phyloP scores from a whole-genome alignment of 768 basidiomycete genomes.

The Hemileccinum rubropunctum region DNA sequence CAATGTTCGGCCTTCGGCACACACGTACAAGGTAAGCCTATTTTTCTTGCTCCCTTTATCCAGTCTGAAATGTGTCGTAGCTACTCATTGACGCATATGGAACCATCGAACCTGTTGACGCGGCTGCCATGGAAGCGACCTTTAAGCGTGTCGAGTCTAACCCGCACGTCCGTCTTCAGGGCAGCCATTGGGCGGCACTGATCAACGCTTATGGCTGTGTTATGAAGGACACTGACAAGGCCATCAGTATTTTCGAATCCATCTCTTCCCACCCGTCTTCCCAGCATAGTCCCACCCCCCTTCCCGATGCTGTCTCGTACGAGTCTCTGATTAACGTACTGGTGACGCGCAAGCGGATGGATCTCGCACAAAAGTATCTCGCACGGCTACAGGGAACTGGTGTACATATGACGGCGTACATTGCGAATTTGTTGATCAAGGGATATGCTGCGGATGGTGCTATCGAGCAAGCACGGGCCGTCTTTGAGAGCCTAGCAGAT shows the following conservation, averaged over 20 bases:
- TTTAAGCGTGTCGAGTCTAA: slow-evolving; percentile 58
- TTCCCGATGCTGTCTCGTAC: slow-evolving; percentile 82
- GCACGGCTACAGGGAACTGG: slow-evolving; percentile 56
- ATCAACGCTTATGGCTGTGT: slow-evolving; percentile 89
- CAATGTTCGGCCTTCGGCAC: slow-evolving; percentile 71
- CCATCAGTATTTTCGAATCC: slow-evolving; percentile 73
- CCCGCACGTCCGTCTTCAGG: slow-evolving; percentile 34
- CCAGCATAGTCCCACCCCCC: slow-evolving; percentile 20
- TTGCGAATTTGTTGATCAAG: slow-evolving; percentile 67
- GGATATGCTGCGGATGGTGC: slow-evolving; percentile 67
- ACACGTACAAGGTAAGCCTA: slow-evolving; percentile 87
- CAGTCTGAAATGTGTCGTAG: slow-evolving; percentile 33
- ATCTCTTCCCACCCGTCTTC: slow-evolving; percentile 57
- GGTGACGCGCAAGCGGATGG: slow-evolving; percentile 72
- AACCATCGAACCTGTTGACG: slow-evolving; percentile 77
- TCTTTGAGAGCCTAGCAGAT: slow-evolving; percentile 83
- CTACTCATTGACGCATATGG: slow-evolving; percentile 90
- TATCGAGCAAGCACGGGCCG: slow-evolving; percentile 63
- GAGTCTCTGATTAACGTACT: slow-evolving; percentile 89
- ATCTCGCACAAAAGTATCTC: slow-evolving; percentile 70
- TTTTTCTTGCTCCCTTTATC: neutral
- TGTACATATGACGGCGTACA: slow-evolving; percentile 92
- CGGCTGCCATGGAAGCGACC: slow-evolving; percentile 64
- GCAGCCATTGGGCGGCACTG: slow-evolving; percentile 77
- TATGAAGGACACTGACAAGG: slow-evolving; percentile 70